Evolutionary conservation across 345 rosid genomes (phyloP).

Genomic region (Hirschfeldia incana): DNA sequence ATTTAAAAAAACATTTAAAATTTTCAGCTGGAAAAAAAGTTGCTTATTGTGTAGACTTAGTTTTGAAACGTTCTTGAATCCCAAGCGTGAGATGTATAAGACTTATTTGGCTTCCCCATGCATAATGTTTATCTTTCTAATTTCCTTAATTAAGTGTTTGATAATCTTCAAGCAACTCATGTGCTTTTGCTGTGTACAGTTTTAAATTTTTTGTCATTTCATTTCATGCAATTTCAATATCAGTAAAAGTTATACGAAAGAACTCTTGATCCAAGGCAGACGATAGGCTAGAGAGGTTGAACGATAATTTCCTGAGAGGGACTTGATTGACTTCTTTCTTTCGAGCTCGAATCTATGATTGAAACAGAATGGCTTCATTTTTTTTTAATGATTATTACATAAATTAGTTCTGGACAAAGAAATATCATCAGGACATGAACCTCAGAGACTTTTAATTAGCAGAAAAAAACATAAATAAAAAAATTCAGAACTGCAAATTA

Average conservation of each 20-base stretch:
- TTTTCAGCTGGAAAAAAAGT: neutral
- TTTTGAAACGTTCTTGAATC: conserved; percentile 35
- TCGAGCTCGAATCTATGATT: neutral
- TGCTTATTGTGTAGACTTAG: conserved; percentile 26
- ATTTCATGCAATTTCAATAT: neutral
- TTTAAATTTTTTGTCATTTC: neutral
- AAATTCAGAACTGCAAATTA: neutral
- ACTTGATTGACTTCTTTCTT: conserved; percentile 2
- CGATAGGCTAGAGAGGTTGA: neutral
- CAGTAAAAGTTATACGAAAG: neutral
- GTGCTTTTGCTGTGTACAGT: neutral
- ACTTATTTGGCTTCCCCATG: conserved; percentile 34
- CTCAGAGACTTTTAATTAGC: neutral
- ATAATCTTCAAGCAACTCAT: conserved; percentile 10
- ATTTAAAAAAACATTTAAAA: neutral
- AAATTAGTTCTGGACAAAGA: neutral
- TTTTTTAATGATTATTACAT: neutral
- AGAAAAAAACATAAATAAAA: neutral
- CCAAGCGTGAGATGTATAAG: conserved; percentile 35
- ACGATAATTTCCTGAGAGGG: neutral
- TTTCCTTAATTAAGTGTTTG: conserved; percentile 1
- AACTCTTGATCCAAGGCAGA: neutral
- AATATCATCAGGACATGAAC: conserved; percentile 6
- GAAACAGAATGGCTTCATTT: neutral
- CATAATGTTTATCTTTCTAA: conserved; percentile 6